Evolutionary conservation across 2,329 filamentous ascomycete genomes (phyloP).

Genomic region (Magnaporthiopsis incrustans): DNA sequence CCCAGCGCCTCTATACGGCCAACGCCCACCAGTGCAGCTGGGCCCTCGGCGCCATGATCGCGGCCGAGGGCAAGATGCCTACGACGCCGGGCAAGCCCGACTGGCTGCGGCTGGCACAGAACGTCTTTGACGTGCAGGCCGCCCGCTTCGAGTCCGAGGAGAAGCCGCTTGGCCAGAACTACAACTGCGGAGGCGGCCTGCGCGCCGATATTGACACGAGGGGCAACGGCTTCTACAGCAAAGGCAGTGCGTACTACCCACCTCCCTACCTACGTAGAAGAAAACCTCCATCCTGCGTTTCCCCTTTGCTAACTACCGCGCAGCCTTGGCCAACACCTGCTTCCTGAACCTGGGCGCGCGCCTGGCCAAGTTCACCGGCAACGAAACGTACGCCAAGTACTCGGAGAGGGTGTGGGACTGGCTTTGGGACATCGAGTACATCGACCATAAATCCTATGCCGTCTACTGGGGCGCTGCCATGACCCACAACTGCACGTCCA

Average conservation of each 20-base stretch:
- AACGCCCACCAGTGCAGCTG: conserved; percentile 56
- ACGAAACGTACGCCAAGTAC: conserved; percentile 55
- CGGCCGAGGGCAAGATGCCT: conserved; percentile 42
- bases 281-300: too few species aligned
- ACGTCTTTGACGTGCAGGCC: conserved; percentile 46
- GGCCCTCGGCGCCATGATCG: conserved; percentile 47
- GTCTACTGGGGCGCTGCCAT: conserved; percentile 58
- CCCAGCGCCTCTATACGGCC: conserved; percentile 33
- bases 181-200: conserved; percentile 51
- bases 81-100: conserved; percentile 35
- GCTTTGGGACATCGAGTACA: conserved; percentile 43
- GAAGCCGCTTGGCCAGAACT: conserved; percentile 37
- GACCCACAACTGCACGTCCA: conserved; percentile 47
- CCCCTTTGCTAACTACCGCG: neutral
- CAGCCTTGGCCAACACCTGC: conserved; percentile 45
- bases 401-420: conserved; percentile 57
- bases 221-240: conserved; percentile 60
- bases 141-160: conserved; percentile 12
- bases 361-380: conserved; percentile 61
- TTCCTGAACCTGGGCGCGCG: conserved; percentile 61
- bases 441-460: conserved; percentile 45
- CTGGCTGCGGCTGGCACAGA: conserved; percentile 48
- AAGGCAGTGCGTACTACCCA: conserved; percentile 25
- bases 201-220: conserved; percentile 59
- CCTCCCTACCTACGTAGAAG: too few species aligned